Evolutionary conservation across 225 moss, liverwort and hornwort species (phyloP), one percentile per base, ranked within the genome.

Genomic region (Anthoceros angustus): DNA sequence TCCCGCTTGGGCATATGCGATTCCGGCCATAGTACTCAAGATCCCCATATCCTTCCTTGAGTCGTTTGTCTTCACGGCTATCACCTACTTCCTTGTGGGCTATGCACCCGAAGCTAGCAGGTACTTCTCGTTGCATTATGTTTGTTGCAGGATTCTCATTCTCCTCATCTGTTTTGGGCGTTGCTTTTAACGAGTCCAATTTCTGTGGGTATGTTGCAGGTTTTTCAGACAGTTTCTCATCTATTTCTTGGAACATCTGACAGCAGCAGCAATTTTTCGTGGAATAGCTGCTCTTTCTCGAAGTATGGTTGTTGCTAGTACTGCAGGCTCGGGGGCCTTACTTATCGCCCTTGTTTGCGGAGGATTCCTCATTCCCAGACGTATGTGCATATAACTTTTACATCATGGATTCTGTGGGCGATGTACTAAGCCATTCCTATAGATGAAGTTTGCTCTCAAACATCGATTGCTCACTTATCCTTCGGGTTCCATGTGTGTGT

Each of bases 71-170:
- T 89, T 86, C 86, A 75, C 77, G 42, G n/a, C 64, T 18, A 67
- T 87, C 66, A 89, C 86, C 8, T 93, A 93, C 77, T 93, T 83
- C 72, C 76, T 83, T 12, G 80, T 81, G 0, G 92, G 92, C 23
- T 92, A 86, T 64, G 69, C 86, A 0, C 83, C 92, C 1, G 70
- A 75, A 62, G 66, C 60, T 0, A 70, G 48, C 46, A 80, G 80
- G 80, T 80, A 79, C 89, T 10, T 41, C 16, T 20, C 77, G 92
- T 8, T 82, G 87, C 3, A 89, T 87, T 0, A 86, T 93, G 11
- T 80, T 79, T 16, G 49, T 79, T 77, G 66, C 87, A 89, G 65
- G 86, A 92, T 61, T 79, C 81, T 9, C 83, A 93, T 68, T 68
- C 74, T 89, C 68, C 75, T 68, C 20, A 78, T 93, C 38, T 85